These are phyloP conservation scores for Candida schatavii DNA, from an alignment of 805 yeast genomes.

Conservation along the genomic window DNA sequence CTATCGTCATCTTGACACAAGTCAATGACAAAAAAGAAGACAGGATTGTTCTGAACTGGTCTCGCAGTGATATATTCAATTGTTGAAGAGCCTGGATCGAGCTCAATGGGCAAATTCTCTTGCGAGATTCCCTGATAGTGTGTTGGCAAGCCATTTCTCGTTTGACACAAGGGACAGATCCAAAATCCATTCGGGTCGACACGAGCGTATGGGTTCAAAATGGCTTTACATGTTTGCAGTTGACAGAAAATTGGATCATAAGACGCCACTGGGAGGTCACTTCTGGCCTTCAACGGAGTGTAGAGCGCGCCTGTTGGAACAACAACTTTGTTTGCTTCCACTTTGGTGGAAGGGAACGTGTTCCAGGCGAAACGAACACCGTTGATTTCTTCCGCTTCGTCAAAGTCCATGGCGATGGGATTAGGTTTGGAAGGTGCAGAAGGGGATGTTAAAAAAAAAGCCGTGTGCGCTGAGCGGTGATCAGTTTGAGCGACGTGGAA, in stretches of 20 bases:
- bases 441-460: no score
- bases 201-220: constrained; percentile 83
- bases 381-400: constrained; percentile 43
- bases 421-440: not conserved
- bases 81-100: constrained; percentile 65
- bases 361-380: constrained; percentile 50
- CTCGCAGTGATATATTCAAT: constrained; percentile 82
- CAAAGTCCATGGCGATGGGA: constrained; percentile 31
- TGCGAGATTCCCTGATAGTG: constrained; percentile 76
- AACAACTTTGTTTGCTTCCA: constrained; percentile 86
- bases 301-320: constrained; percentile 93
- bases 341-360: constrained; percentile 83
- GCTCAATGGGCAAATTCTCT: constrained; percentile 79
- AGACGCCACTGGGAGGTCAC: constrained; percentile 71
- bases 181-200: constrained; percentile 78
- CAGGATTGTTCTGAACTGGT: constrained; percentile 81
- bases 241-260: constrained; percentile 87
- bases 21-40: constrained; percentile 82
- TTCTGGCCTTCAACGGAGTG: constrained; percentile 85
- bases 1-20: constrained; percentile 88
- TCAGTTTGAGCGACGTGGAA: no score
- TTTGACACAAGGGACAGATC: constrained; percentile 81
- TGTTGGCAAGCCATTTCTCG: constrained; percentile 76
- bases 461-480: no score
- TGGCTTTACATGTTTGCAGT: constrained; percentile 72